Conservation (phyloP, 1,284 basidiomycete genomes). For the Baeospora myosura region DNA sequence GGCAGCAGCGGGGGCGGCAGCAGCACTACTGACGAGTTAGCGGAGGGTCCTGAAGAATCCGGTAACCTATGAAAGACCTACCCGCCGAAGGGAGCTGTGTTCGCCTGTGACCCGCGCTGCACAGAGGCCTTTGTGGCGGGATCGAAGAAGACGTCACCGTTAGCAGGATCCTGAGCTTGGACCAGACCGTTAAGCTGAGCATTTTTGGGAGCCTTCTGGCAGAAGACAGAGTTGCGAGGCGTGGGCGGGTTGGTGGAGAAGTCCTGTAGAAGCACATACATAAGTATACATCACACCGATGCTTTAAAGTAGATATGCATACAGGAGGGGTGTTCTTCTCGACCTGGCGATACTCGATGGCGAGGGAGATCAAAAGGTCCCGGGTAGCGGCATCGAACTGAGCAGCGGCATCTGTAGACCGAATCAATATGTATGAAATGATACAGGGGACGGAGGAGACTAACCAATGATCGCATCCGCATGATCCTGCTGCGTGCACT, state of each 20-base stretch:
- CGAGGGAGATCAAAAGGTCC: conserved; percentile 46
- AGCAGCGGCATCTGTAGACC: conserved; percentile 36
- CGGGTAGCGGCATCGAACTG: conserved; percentile 47
- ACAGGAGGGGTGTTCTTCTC: conserved; percentile 62
- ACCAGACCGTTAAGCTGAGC: conserved; percentile 38
- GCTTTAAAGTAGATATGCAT: conserved; percentile 10
- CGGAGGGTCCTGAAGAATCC: not conserved
- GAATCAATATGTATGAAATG: not conserved
- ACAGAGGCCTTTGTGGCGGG: conserved; percentile 39
- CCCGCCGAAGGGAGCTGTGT: conserved; percentile 42
- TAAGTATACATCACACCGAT: not conserved
- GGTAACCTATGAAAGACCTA: conserved; percentile 2
- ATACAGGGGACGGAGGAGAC: conserved; percentile 10
- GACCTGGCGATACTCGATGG: conserved; percentile 46
- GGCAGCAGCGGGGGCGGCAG: conserved; percentile 7
- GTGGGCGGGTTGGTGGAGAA: conserved; percentile 46
- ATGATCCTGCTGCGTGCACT: conserved; percentile 55
- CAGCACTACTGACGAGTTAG: not conserved
- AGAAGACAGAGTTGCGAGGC: conserved; percentile 44
- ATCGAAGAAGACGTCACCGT: conserved; percentile 51
- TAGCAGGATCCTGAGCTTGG: conserved; percentile 44
- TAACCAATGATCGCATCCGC: conserved; percentile 53
- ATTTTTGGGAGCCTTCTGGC: conserved; percentile 43
- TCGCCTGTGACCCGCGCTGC: conserved; percentile 41
- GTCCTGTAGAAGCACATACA: conserved; percentile 38